Evolutionary conservation across 2,329 filamentous ascomycete species (phyloP).

Genomic region (Fusarium xyrophilum): DNA sequence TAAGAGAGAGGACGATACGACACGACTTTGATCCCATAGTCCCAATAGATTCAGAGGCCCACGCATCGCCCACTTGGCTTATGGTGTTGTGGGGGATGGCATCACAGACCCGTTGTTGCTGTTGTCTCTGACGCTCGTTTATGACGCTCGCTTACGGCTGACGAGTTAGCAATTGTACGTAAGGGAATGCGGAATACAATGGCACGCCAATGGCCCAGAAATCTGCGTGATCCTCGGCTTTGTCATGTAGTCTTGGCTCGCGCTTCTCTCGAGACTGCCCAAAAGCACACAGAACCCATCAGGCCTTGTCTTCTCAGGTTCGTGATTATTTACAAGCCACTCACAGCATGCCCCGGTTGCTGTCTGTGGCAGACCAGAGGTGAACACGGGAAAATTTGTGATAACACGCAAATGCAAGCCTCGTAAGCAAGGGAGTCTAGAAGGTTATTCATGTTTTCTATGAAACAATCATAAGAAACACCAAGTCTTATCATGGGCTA

Average conservation of each 20-base stretch:
- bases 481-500: not conserved
- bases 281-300: not conserved
- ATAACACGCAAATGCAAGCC: not conserved
- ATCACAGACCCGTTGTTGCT: not conserved
- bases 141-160: not conserved
- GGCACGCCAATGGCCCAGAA: not conserved
- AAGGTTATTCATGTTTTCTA: not conserved
- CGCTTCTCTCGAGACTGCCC: not conserved
- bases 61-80: not conserved
- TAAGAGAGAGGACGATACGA: not conserved
- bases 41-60: not conserved
- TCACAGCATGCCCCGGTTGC: not conserved
- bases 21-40: not conserved
- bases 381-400: not conserved
- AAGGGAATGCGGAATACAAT: not conserved
- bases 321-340: not conserved
- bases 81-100: not conserved
- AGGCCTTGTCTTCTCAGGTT: not conserved
- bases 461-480: not conserved
- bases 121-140: conserved; percentile 1
- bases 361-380: not conserved
- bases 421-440: not conserved
- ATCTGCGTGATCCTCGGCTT: not conserved
- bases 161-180: not conserved
- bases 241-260: not conserved